Conservation (phyloP, 2,329 filamentous ascomycete species). For the Pestalotiopsis fici region DNA sequence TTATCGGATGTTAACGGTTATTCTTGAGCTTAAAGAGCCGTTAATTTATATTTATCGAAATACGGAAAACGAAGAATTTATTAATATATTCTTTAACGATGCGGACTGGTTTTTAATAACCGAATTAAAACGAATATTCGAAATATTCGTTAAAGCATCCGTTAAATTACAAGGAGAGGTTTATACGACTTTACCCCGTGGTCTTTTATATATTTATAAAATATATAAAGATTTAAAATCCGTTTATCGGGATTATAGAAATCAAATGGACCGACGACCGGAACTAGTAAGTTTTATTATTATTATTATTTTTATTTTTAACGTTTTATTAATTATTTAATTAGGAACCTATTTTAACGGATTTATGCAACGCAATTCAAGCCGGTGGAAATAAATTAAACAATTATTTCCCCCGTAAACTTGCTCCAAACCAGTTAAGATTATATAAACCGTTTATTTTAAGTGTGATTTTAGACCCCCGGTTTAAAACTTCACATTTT, state of each 20-base stretch:
- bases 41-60: background rate
- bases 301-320: too few relatives aligned
- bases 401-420: background rate
- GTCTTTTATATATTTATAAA: conserved; percentile 1
- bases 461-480: background rate
- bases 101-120: background rate
- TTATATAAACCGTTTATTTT: background rate
- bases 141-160: background rate
- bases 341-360: background rate
- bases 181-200: background rate
- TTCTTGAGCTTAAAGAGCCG: background rate
- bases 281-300: background rate
- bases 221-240: background rate
- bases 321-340: background rate
- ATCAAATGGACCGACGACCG: background rate
- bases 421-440: background rate
- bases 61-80: background rate
- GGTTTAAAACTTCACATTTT: background rate
- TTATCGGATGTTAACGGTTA: background rate
- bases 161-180: background rate
- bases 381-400: background rate
- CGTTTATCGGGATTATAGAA: background rate
- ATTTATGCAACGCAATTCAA: background rate
- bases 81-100: background rate
- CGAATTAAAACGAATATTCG: background rate